Base-by-base conservation (phyloP, 2,329 filamentous ascomycete species). In the Clonostachys sp. region DNA sequence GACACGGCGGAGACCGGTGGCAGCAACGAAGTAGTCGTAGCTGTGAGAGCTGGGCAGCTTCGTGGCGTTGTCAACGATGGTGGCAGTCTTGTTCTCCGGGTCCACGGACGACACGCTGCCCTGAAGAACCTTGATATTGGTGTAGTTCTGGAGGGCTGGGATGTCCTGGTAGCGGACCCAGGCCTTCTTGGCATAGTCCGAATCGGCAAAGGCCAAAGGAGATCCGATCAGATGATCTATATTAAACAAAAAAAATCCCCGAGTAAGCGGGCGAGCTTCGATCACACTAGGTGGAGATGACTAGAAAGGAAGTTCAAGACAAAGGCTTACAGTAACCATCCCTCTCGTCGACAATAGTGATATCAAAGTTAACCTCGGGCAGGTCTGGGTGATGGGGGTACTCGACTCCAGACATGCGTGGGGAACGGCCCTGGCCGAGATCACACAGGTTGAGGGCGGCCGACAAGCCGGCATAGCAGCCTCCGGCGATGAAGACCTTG, bases 1-100 rank as follows among this genome's bases (percentile, higher is more conserved):
- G 4, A 73, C 78, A 45, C 89, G 73, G 46, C 82, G 77, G 41
- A 91, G 67, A 2, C 89, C 89, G 0, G 87, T 83, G 2, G 83
- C 82, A 6, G 83, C 81, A 45, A 92, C 69, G n/a, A 92, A 76
- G 61, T 84, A 91, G 67, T 92, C 89, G 57, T 92, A 92, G 8
- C 65, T 57, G 42, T 79, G 58, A 4, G 66, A 61, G n/a, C 54
- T 62, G 6, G 64, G 57, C 34, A 63, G 62, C 48, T 76, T 70
- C 14, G 77, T 72, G 9, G 66, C 65, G 35, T 62, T 62, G 42
- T 80, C 71, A 14, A 78, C 58, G 47, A 85, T 76, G 14, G 74
- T 75, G 5, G 84, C 84, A 7, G 71, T 74, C 66, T 86, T 87
- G 43, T 66, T 63, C 34, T 72, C 68, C 12, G 74, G 74, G 59